Percentiles rank a stretch among this genome's conserved stretches.
These are phyloP conservation scores for Cercospora sojina DNA, from an alignment of 2,329 filamentous ascomycete genomes.

Conservation along the genomic window DNA sequence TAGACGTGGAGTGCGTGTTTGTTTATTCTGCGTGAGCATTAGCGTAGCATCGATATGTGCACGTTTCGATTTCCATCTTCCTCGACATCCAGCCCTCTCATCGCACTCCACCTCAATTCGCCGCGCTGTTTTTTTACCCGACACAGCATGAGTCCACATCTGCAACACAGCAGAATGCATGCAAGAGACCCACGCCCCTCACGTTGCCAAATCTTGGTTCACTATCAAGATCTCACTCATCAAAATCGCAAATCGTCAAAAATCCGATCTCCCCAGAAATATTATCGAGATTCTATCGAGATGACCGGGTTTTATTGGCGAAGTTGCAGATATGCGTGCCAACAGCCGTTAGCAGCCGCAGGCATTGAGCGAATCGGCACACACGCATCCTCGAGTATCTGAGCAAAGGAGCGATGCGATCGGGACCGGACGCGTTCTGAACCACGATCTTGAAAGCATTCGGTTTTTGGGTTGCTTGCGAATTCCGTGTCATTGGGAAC, in stretches of 20 bases:
- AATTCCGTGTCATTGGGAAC: neutral
- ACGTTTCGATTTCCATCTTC: neutral
- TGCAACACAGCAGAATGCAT: too few relatives aligned
- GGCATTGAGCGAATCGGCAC: slow-evolving; percentile 8
- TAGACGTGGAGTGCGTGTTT: neutral
- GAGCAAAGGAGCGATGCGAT: neutral
- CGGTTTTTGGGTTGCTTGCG: neutral
- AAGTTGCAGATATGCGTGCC: slow-evolving; percentile 7
- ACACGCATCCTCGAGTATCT: neutral
- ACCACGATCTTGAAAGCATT: neutral
- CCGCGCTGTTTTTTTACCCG: too few relatives aligned
- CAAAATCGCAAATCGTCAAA: neutral
- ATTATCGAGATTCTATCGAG: neutral
- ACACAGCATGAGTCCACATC: too few relatives aligned
- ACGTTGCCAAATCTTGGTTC: too few relatives aligned
- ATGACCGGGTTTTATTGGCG: slow-evolving; percentile 4
- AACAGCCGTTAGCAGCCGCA: slow-evolving; percentile 36
- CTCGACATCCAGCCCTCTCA: neutral
- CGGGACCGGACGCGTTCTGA: neutral
- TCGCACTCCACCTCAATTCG: neutral
- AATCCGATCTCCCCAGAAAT: neutral
- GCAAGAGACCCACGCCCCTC: too few relatives aligned
- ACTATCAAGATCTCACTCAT: too few relatives aligned
- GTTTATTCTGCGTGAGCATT: neutral
- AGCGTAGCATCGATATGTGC: neutral